Conservation (phyloP, 208 protist genomes). For the Tetramitus jugosus region DNA sequence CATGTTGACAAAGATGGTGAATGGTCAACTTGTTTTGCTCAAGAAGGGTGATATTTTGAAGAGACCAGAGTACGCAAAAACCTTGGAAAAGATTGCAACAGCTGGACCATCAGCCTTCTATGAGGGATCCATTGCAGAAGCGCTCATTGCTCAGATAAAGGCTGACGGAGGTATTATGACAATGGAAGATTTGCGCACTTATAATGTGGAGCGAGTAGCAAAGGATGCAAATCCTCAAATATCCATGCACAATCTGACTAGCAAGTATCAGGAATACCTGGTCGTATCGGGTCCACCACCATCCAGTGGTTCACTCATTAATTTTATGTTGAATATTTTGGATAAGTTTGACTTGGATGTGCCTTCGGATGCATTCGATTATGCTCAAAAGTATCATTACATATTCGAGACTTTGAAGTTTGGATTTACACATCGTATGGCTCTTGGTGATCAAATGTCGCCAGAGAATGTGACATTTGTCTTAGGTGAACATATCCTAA, state of each 20-base stretch:
- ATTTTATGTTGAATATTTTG: constrained; percentile 33
- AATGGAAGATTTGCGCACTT: constrained; percentile 25
- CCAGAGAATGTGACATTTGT: constrained; percentile 24
- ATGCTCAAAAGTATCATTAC: constrained; percentile 21
- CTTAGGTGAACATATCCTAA: not conserved
- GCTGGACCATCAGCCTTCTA: constrained; percentile 32
- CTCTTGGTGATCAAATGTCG: constrained; percentile 34
- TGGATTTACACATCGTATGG: constrained; percentile 36
- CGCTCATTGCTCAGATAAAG: constrained; percentile 32
- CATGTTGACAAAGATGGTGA: not conserved
- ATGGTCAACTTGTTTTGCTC: not conserved
- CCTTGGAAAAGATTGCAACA: constrained; percentile 30
- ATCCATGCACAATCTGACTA: not conserved
- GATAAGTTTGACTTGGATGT: not conserved
- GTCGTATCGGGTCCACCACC: constrained; percentile 35
- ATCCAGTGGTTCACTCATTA: constrained; percentile 22
- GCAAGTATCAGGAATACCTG: constrained; percentile 22
- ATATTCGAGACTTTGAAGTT: constrained; percentile 39
- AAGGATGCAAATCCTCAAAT: too few species aligned
- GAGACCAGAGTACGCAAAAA: constrained; percentile 21
- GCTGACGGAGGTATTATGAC: constrained; percentile 29
- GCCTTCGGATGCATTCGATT: not conserved
- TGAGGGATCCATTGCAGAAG: constrained; percentile 24
- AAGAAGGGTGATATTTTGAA: constrained; percentile 14
- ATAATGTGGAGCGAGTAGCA: too few species aligned